Evolutionary conservation across 2,329 filamentous ascomycete species (phyloP).

Genomic region (Cryphonectria carpinicola): DNA sequence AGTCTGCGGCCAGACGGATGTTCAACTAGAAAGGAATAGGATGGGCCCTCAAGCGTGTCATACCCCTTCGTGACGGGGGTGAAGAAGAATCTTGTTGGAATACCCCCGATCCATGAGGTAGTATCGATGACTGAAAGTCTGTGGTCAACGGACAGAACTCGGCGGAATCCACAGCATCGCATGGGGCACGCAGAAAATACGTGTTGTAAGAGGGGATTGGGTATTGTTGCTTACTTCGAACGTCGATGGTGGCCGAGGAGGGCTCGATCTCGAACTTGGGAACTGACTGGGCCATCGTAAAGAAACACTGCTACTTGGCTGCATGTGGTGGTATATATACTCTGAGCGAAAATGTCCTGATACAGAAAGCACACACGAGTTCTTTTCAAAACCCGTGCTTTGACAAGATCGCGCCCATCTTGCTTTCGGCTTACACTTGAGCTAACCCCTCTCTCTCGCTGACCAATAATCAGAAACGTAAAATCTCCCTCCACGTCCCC

Average conservation of each 20-base stretch:
- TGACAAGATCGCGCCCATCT: neutral
- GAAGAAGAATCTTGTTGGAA: slow-evolving; percentile 15
- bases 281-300: slow-evolving; percentile 18
- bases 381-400: neutral
- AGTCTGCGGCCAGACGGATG: slow-evolving; percentile 41
- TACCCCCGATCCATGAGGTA: slow-evolving; percentile 18
- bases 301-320: neutral
- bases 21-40: slow-evolving; percentile 52
- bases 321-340: neutral
- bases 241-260: slow-evolving; percentile 17
- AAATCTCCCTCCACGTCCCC: neutral
- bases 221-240: slow-evolving; percentile 16
- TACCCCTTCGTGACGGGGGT: slow-evolving; percentile 39
- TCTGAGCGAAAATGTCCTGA: neutral
- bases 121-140: slow-evolving; percentile 21
- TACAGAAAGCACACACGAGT: neutral
- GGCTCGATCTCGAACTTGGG: slow-evolving; percentile 20
- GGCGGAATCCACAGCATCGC: neutral
- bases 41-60: slow-evolving; percentile 43
- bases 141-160: neutral
- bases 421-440: neutral
- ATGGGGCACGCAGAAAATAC: neutral
- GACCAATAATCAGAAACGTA: neutral
- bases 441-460: neutral
- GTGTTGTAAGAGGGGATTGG: neutral